Evolutionary conservation across 495 filamentous ascomycete genomes (phyloP), one percentile per base, ranked within the genome.

Genomic region (Penicillium atrosanguineum): DNA sequence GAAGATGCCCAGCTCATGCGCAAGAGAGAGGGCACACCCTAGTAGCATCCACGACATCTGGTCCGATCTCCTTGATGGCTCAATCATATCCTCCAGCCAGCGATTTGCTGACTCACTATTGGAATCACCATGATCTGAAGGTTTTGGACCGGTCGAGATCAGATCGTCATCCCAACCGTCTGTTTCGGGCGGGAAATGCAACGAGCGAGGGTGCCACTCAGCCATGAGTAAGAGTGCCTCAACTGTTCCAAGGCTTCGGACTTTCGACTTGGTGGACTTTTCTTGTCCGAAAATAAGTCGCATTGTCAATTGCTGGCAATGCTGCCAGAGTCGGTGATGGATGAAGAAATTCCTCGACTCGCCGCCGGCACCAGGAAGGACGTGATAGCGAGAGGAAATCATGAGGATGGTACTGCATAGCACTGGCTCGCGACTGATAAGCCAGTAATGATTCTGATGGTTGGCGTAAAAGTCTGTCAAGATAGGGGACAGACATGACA

Each of bases 1-100:
- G 45, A 79, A 81, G 7, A 81, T 68, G 1, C 76, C 76, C 18
- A 81, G 58, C 48, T 80, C 78, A 46, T 81, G 75, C 0, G 75
- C 70, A 16, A 81, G 69, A n/a, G 77, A 78, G 11, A 80, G 56
- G 0, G 73, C 78, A 55, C 71, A 78, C 0, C 78, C 78, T 15
- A 81, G 69, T 7, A 78, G 55, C 75, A 80, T 80, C 79, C 79
- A 82, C 0, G 78, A 80, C 79, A 82, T 80, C n/a, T 77, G 74
- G 55, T 82, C 79, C 1, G 78, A 80, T 53, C 79, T 59, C 44
- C 73, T 68, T 9, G 79, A 77, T 4, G 77, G 77, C 47, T 82
- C 79, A 46, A 79, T 75, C 60, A 78, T 75, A 46, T 78, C 75
- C 44, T 76, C 72, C 6, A 78, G 49, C 69, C 71, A 74, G 40